A percentile compares a stretch with the other conserved stretches of the same genome.
Conservation (phyloP, 805 yeast species). For the Wickerhamiella hasegawae region DNA sequence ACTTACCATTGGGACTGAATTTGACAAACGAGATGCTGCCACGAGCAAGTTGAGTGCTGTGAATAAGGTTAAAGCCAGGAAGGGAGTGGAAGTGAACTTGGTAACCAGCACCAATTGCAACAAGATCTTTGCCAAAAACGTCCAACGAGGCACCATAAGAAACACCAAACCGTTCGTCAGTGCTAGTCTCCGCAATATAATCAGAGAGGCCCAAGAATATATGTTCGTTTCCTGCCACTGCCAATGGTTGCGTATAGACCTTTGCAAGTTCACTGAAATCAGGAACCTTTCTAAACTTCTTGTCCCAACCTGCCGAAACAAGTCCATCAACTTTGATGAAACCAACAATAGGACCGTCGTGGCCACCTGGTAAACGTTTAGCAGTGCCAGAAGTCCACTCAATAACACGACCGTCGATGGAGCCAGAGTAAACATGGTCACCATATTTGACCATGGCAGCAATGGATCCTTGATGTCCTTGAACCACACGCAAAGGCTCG, state of each 20-base stretch:
- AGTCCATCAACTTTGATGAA: constrained; percentile 26
- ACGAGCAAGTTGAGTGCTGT: constrained; percentile 32
- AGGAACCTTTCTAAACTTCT: constrained; percentile 34
- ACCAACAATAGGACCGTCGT: constrained; percentile 52
- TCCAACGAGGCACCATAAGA: constrained; percentile 20
- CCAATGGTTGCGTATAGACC: constrained; percentile 34
- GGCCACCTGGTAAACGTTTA: constrained; percentile 26
- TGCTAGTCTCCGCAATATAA: constrained; percentile 7
- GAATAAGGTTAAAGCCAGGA: constrained; percentile 19
- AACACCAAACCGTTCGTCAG: neutral
- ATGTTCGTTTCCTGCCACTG: constrained; percentile 26
- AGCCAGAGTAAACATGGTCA: constrained; percentile 38
- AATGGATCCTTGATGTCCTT: constrained; percentile 73
- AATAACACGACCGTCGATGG: constrained; percentile 63
- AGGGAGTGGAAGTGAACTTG: constrained; percentile 28
- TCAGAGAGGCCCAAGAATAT: constrained; percentile 31
- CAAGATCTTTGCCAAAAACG: constrained; percentile 23
- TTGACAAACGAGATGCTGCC: constrained; percentile 47
- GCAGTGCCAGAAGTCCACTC: constrained; percentile 38
- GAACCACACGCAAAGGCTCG: constrained; percentile 27
- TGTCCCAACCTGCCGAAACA: constrained; percentile 80
- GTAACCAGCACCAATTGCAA: constrained; percentile 36
- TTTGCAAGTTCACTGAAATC: constrained; percentile 20
- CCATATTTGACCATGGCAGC: constrained; percentile 34
- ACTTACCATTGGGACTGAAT: constrained; percentile 53